Evolutionary conservation across 2,329 filamentous ascomycete genomes (phyloP).

Genomic region (Scopulariopsis brevicaulis): DNA sequence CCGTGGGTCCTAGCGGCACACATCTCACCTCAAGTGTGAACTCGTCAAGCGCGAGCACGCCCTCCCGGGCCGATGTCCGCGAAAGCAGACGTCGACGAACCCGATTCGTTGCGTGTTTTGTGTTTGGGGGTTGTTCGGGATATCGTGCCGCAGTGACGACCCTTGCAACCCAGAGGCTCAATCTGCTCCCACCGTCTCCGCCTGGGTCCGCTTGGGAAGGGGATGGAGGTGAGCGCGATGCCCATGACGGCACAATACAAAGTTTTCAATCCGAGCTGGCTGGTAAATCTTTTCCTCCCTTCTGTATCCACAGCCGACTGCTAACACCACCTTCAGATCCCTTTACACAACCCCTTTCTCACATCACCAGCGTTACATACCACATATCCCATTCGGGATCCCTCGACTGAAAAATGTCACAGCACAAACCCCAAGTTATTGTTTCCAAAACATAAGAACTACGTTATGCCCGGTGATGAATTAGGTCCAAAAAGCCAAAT

Average conservation of each 20-base stretch:
- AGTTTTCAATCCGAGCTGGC: conserved; percentile 45
- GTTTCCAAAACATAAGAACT: not conserved
- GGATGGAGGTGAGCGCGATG: not conserved
- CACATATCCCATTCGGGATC: not conserved
- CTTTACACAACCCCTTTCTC: not conserved
- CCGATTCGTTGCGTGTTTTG: not conserved
- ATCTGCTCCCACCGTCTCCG: not conserved
- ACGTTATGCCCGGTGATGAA: conserved; percentile 34
- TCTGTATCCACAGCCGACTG: not conserved
- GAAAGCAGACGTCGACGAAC: too few species aligned
- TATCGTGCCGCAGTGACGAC: conserved; percentile 5
- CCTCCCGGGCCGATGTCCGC: too few species aligned
- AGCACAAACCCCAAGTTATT: too few species aligned
- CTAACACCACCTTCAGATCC: not conserved
- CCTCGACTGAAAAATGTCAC: not conserved
- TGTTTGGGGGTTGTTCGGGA: not conserved
- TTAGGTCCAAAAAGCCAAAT: conserved; percentile 45
- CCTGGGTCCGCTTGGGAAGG: not conserved
- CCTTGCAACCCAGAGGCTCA: conserved; percentile 1
- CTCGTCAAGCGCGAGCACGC: too few species aligned
- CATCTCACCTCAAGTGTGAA: not conserved
- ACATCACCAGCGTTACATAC: not conserved
- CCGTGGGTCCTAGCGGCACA: not conserved
- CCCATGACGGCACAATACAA: conserved; percentile 19
- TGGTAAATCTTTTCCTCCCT: conserved; percentile 9